These are phyloP conservation scores for Blastobotrys petasosporus DNA, from an alignment of 1,139 yeast genomes.

Conservation along the genomic window DNA sequence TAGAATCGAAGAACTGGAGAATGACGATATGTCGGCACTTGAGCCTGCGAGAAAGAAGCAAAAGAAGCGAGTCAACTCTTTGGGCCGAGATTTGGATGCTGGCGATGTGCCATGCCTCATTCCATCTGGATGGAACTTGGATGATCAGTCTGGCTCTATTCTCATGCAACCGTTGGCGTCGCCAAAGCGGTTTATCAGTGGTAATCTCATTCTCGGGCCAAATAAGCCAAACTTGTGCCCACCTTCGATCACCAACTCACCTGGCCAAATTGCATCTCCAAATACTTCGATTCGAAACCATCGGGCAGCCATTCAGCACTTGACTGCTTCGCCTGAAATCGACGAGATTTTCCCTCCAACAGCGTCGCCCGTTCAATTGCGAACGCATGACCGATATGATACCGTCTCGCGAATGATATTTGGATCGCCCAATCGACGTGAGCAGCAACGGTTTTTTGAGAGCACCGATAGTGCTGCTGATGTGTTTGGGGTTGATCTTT, in stretches of 20 bases:
- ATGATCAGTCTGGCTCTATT: neutral
- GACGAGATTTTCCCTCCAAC: constrained; percentile 18
- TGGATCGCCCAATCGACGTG: constrained; percentile 38
- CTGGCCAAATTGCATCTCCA: constrained; percentile 21
- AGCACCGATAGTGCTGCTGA: constrained; percentile 33
- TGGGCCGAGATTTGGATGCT: constrained; percentile 7
- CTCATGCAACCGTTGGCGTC: constrained; percentile 9
- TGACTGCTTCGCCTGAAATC: constrained; percentile 29
- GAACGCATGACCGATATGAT: constrained; percentile 41
- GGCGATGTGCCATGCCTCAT: constrained; percentile 6
- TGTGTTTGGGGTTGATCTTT: constrained; percentile 52
- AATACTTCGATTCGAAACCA: constrained; percentile 26
- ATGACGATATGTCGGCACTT: neutral
- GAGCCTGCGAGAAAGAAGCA: neutral
- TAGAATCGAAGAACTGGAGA: neutral
- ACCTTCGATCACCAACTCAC: constrained; percentile 9
- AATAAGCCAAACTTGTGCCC: constrained; percentile 18
- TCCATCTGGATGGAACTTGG: neutral
- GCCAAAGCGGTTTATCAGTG: constrained; percentile 13
- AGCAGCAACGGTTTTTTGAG: constrained; percentile 24
- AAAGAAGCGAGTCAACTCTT: constrained; percentile 7
- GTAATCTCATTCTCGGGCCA: constrained; percentile 16
- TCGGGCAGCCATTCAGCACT: constrained; percentile 33
- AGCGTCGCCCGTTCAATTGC: neutral
- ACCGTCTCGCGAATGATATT: constrained; percentile 40